phyloP scores from a whole-genome alignment of 106 monocot genomes.

The Dendrobium nobile region DNA sequence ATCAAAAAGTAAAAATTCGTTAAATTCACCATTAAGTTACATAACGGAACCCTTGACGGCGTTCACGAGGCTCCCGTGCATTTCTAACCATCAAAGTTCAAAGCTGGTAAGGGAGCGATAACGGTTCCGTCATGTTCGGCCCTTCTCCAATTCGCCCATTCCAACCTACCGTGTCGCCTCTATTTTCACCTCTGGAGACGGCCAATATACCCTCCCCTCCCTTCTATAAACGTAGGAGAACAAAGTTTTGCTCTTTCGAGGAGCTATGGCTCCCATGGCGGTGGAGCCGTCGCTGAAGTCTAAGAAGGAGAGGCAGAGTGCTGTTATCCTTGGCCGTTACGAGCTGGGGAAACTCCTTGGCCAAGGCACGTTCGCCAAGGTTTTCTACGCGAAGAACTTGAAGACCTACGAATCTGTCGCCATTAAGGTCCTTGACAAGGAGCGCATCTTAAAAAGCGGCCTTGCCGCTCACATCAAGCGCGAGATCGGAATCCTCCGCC shows the following conservation, averaged over 20 bases:
- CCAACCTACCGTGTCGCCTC: neutral
- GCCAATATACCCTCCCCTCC: neutral
- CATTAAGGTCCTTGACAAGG: conserved; percentile 21
- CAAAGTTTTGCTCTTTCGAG: neutral
- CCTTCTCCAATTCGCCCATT: neutral
- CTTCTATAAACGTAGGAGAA: neutral
- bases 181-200: neutral
- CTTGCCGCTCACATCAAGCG: conserved; percentile 20
- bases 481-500: conserved; percentile 25
- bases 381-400: conserved; percentile 15
- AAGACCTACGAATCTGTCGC: conserved; percentile 9
- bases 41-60: too few species aligned
- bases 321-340: conserved; percentile 8
- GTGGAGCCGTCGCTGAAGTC: conserved; percentile 13
- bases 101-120: neutral
- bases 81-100: neutral
- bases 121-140: conserved; percentile 4
- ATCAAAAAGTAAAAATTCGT: too few species aligned
- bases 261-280: conserved; percentile 9
- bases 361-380: conserved; percentile 20
- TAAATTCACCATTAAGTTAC: too few species aligned
- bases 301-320: conserved; percentile 12
- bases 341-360: conserved; percentile 20
- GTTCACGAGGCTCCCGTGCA: too few species aligned
- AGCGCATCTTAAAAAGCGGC: conserved; percentile 16